Evolutionary conservation across 805 yeast genomes (phyloP), one percentile per base, ranked within the genome.

Genomic region (Blastobotrys robertii): DNA sequence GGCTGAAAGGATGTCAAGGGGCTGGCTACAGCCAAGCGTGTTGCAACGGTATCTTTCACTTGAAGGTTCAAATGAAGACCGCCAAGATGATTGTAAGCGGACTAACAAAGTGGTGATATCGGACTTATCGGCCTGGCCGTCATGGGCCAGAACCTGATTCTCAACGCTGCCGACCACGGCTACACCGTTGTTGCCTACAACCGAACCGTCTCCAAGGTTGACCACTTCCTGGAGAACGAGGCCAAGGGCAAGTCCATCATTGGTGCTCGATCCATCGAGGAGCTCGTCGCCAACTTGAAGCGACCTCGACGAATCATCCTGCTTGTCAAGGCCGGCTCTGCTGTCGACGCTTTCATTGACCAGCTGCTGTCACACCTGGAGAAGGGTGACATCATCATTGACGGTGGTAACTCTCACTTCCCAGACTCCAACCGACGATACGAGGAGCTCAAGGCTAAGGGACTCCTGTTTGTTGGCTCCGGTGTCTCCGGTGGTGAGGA

Each of bases 401-500:
- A 90, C 63, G 98, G 98, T 74, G 98, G 98, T 76, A 90, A 90
- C 86, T 92, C 97, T 37, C 96, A 90, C 71, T 90, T 81, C 92
- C 96, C 96, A 68, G 98, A 90, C 72, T 68, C 96, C 49, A 88
- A 88, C 83, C 87, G 97, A 73, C 85, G 98, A 71, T 86, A 70
- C 74, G 90, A 76, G 47, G 95, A 87, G 65, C 77, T 90, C 66
- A 79, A 82, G 67, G 72, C 68, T 45, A 79, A 90, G 75, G 97
- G 95, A 36, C 80, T 88, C 62, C 71, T 77, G 53, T 92, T 86
- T 57, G 97, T 90, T 52, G 98, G 98, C 62, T 88, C 96, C 50
- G 98, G 98, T 83, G 97, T 92, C 53, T 90, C 97, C 57, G 98
- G 98, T 70, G 98, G 98, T 76, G 98, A 90, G 73, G 98, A 90